phyloP scores from a whole-genome alignment of 345 rosid genomes.

The Aegle marmelos region DNA sequence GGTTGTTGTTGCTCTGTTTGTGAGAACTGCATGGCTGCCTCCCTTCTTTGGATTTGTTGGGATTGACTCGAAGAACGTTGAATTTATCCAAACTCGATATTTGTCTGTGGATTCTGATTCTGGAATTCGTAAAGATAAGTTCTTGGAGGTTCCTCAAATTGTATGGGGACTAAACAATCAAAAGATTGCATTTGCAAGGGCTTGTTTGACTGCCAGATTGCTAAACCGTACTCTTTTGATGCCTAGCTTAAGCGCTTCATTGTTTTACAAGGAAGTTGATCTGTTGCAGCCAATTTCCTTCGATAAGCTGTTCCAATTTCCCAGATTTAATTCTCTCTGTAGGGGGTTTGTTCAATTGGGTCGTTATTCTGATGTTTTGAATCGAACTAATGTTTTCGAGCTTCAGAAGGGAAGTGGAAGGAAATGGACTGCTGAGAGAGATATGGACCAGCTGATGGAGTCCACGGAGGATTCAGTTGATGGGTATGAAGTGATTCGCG shows the following conservation, averaged over 20 bases:
- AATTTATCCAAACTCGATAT: conserved; percentile 19
- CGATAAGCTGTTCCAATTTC: conserved; percentile 72
- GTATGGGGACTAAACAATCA: conserved; percentile 99
- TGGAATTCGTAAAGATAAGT: conserved; percentile 58
- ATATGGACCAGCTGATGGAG: conserved; percentile 63
- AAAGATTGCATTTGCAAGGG: conserved; percentile 95
- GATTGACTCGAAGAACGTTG: conserved; percentile 17
- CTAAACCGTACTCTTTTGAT: conserved; percentile 84
- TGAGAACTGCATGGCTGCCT: conserved; percentile 44
- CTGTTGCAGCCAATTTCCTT: conserved; percentile 77
- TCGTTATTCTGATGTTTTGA: conserved; percentile 48
- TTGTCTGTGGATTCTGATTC: conserved; percentile 20
- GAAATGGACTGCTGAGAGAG: conserved; percentile 83
- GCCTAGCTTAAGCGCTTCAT: conserved; percentile 93
- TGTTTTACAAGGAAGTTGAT: conserved; percentile 86
- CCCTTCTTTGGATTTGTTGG: conserved; percentile 32
- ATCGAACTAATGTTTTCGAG: conserved; percentile 39
- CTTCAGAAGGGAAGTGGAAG: conserved; percentile 95
- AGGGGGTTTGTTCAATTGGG: conserved; percentile 71
- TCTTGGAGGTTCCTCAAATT: conserved; percentile 88
- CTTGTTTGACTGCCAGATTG: conserved; percentile 82
- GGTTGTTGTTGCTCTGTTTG: conserved; percentile 44
- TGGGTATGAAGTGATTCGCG: conserved; percentile 59
- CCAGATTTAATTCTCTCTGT: conserved; percentile 70
- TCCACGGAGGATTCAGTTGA: conserved; percentile 37